Percentiles rank a stretch among this genome's conserved stretches.
Evolutionary conservation across 805 yeast genomes (phyloP).

Genomic region (Zygotorulaspora chibaensis): DNA sequence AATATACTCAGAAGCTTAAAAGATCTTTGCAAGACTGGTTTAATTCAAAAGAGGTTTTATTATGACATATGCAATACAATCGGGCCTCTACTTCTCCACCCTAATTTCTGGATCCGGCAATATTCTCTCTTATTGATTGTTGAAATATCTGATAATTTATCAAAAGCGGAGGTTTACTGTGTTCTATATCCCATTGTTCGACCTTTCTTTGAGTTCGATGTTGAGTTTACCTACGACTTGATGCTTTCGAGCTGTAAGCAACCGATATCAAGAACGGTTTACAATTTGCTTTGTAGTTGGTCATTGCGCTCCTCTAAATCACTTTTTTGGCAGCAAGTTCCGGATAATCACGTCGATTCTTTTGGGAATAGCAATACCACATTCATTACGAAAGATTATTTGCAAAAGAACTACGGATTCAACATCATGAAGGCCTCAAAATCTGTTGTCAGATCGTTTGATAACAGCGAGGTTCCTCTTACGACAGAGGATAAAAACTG

Average conservation of each 20-base stretch:
- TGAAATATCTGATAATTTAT: slow-evolving; percentile 55
- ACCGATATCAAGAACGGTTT: slow-evolving; percentile 64
- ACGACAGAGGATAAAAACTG: slow-evolving; percentile 67
- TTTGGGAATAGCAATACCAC: slow-evolving; percentile 40
- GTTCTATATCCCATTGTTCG: slow-evolving; percentile 75
- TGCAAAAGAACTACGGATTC: slow-evolving; percentile 29
- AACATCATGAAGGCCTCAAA: slow-evolving; percentile 15
- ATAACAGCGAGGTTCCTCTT: slow-evolving; percentile 46
- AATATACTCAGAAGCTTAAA: slow-evolving; percentile 59
- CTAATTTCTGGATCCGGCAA: slow-evolving; percentile 81
- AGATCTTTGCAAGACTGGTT: slow-evolving; percentile 52
- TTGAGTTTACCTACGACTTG: slow-evolving; percentile 62
- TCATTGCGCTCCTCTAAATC: slow-evolving; percentile 59
- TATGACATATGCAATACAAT: slow-evolving; percentile 53
- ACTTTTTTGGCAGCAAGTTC: slow-evolving; percentile 70
- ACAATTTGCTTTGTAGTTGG: slow-evolving; percentile 66
- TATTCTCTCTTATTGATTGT: slow-evolving; percentile 58
- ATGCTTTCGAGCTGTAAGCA: slow-evolving; percentile 62
- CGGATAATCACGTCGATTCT: slow-evolving; percentile 37
- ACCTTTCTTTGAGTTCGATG: slow-evolving; percentile 72
- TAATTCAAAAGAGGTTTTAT: slow-evolving; percentile 46
- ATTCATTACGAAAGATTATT: slow-evolving; percentile 29
- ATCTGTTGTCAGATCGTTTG: slow-evolving; percentile 35
- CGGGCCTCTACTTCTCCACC: slow-evolving; percentile 67
- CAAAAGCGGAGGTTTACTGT: slow-evolving; percentile 79